Evolutionary conservation across 257 asterid species (phyloP), one percentile per base, ranked within the genome.

Genomic region (Solanum appendiculatum): DNA sequence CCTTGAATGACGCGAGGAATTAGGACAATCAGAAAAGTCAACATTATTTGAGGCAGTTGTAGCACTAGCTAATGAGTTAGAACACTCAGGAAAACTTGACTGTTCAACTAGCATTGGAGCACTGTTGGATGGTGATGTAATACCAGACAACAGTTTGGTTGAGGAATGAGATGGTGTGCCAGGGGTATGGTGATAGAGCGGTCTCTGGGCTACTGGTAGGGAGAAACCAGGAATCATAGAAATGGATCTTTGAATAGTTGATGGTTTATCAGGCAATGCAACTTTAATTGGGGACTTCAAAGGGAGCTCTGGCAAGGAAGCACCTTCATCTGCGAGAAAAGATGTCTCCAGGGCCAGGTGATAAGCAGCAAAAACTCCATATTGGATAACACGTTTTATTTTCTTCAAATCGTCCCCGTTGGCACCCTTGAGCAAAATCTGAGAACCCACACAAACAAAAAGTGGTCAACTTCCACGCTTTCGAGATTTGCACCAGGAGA

Each of bases 271-370:
- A 33, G 97, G 98, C 87, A 96, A 94, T 56, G 95, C 94, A 86
- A 95, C 98, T 9, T 93, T 92, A 72, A 97, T 93, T 77, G 98
- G 97, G 85, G 97, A 89, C 88, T 89, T 91, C 88, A 93, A 88
- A 66, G 98, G 95, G 87, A 95, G 91, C 84, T 93, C 94, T 82
- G 98, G 98, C 89, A 97, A 86, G 86, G 98, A 92, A 88, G 99
- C 98, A 85, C 99, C 99, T 91, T 97, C 99, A 86, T 97, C 98
- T 88, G 98, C 99, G 51, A 97, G 98, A 92, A 97, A 95, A 88
- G 98, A 97, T 64, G 99, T 97, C 90, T 97, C 99, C 91, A 97
- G 86, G 86, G 98, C 99, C 90, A 97, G 90, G 93, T 97, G 99
- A 91, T 97, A 95, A 88, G 99, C 99, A 4, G 99, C 98, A 88